These are phyloP conservation scores for Penicillium ochrochloron DNA, from an alignment of 495 filamentous ascomycete species.

Conservation along the genomic window DNA sequence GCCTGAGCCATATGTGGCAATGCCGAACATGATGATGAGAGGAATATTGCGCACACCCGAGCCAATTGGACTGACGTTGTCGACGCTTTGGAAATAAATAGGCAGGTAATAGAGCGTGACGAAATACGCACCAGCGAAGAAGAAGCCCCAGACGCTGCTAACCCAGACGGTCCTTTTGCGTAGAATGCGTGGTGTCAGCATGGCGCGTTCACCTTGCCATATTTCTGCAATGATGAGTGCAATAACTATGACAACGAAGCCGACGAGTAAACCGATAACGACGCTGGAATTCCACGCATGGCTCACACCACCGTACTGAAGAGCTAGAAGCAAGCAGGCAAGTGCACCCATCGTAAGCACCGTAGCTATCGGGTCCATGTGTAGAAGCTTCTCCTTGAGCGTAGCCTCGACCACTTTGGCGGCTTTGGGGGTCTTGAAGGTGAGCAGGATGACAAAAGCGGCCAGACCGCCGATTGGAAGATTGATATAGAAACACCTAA, in stretches of 20 bases:
- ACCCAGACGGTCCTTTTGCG: constrained; percentile 9
- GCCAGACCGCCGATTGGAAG: constrained; percentile 35
- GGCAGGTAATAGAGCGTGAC: constrained; percentile 62
- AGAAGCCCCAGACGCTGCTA: constrained; percentile 28
- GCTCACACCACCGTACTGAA: constrained; percentile 65
- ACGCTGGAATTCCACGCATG: constrained; percentile 54
- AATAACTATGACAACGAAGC: constrained; percentile 33
- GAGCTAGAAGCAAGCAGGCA: constrained; percentile 62
- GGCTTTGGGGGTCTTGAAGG: constrained; percentile 24
- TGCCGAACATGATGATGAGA: constrained; percentile 45
- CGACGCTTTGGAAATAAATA: constrained; percentile 65
- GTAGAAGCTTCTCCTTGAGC: constrained; percentile 36
- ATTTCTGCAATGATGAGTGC: constrained; percentile 37
- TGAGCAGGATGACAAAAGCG: constrained; percentile 26
- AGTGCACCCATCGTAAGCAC: constrained; percentile 57
- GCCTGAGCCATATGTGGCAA: constrained; percentile 22
- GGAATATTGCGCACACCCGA: constrained; percentile 60
- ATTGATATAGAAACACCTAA: constrained; percentile 74
- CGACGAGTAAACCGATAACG: constrained; percentile 54
- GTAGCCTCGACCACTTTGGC: constrained; percentile 22
- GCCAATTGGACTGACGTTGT: constrained; percentile 45
- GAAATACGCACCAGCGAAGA: constrained; percentile 51
- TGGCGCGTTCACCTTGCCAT: constrained; percentile 40
- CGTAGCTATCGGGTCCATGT: constrained; percentile 53
- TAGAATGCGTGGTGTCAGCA: constrained; percentile 44